Base-by-base conservation (phyloP, 1,284 basidiomycete genomes). In the Sanguinoderma infundibulare region DNA sequence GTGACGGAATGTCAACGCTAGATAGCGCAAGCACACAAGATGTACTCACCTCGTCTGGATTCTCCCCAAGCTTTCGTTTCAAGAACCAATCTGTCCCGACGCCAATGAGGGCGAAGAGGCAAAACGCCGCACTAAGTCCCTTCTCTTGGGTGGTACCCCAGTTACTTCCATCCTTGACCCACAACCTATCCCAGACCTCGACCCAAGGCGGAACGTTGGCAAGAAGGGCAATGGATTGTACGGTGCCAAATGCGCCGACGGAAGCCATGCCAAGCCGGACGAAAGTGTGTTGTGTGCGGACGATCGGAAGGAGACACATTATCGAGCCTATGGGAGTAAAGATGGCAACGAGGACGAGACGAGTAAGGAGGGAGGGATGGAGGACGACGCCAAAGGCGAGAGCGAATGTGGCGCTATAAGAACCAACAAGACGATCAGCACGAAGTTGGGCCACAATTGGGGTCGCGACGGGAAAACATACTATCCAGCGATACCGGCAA, bases 41-140 rank as follows among this genome's bases (percentile, higher is more conserved):
- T 32, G n/a, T 12, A 73, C 77, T 20, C 64, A 86, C 87, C 82
- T 90, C 81, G 65, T 90, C 88, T 30, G 87, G 88, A 72, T 85
- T 85, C 67, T 87, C 86, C 17, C 87, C 89, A 35, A 87, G 77
- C 72, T 78, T 80, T 50, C 73, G 72, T 35, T 75, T 77, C 50
- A 90, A 71, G n/a, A 79, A 75, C 83, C 83, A 89, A 68, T 91
- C 87, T 14, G 69, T 72, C 0, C 69, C 72, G 5, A 79, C 73
- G 2, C 89, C 89, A 15, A 72, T 42, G 15, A 74, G 68, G 20
- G 86, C 71, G 49, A 89, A 78, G n/a, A 88, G 70, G 62, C 80
- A 84, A 68, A 79, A 87, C 10, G 79, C 81, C 5, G 83, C 84
- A 66, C 80, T 85, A 28, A 90, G 74, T 0, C 83, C 87, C 60